A percentile compares a stretch with the other conserved stretches of the same genome.
Conservation (phyloP, 108 stramenopile genomes). For the Aurantiochytrium sp. region DNA sequence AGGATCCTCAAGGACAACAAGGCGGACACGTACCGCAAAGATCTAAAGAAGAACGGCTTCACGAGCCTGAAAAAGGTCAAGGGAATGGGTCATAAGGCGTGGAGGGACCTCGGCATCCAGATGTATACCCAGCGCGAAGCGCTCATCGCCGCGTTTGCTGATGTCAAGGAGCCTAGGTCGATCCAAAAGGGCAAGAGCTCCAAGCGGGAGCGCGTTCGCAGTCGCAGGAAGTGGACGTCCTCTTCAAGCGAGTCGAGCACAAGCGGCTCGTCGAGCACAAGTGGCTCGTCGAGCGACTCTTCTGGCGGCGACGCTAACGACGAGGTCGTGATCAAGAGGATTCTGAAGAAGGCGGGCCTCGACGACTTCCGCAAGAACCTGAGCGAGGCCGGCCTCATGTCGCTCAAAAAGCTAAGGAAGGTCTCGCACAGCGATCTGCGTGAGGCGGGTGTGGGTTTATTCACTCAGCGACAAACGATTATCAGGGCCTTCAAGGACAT, state of each 20-base stretch:
- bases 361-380: neutral
- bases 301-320: conserved; percentile 16
- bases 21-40: too few relatives aligned
- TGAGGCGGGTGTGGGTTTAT: neutral
- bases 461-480: neutral
- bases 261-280: too few relatives aligned
- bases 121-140: neutral
- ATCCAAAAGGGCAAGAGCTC: too few relatives aligned
- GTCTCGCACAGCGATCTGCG: neutral
- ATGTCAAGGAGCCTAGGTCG: neutral
- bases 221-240: neutral
- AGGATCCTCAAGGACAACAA: neutral
- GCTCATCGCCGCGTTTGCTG: neutral
- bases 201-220: too few relatives aligned
- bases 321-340: neutral
- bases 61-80: neutral
- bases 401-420: neutral
- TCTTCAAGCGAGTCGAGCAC: neutral
- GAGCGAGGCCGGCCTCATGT: neutral
- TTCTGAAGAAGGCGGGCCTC: neutral
- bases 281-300: neutral
- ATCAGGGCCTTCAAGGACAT: neutral
- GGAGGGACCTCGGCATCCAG: neutral
- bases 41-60: neutral
- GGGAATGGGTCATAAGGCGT: neutral